Evolutionary conservation across 2,329 filamentous ascomycete species (phyloP), one percentile per base, ranked within the genome.

Genomic region (Fusarium lateritium): DNA sequence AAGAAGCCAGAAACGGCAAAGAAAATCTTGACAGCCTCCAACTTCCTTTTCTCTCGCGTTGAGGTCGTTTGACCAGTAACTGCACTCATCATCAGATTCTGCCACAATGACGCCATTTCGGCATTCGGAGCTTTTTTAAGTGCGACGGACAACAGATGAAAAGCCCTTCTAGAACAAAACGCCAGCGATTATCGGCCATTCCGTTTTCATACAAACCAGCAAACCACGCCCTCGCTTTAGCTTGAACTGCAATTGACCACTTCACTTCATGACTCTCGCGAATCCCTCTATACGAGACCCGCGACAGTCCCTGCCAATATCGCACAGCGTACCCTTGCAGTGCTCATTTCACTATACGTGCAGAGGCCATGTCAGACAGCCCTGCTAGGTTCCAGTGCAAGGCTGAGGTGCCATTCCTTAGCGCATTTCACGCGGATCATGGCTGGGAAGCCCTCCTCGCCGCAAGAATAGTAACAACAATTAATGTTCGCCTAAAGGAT

Each of bases 51-150:
- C 10, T 28, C 28, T 42, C 21, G 7, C 39, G 26, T 22, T 10
- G 17, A 34, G 42, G 42, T 55, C 42, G 14, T 36, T 55, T 50
- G 52, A 55, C 22, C 14, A 14, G 31, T 31, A 54, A 52, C 15
- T 56, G 36, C 54, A 24, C 26, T 21, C 33, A 39, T 42, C 47
- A 43, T 54, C 56, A 53, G 40, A 24, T 42, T 52, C 40, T 65
- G 60, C 62, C 24, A 39, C 36, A 9, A 60, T 65, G 53, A 49
- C 61, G 53, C 62, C 53, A 60, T 36, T 39, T 21, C 15, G 33
- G 19, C 46, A 49, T 51, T 65, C 60, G 36, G 60, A 46, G 24
- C 54, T 7, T 28, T 36, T 64, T 26, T n/a, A 19, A n/a, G n/a
- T 36, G 28, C 34, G n/a, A 28, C 24, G 17, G 24, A 34, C 33